Conservation (phyloP, 768 basidiomycete genomes). For the Rhizopogon vesiculosus region DNA sequence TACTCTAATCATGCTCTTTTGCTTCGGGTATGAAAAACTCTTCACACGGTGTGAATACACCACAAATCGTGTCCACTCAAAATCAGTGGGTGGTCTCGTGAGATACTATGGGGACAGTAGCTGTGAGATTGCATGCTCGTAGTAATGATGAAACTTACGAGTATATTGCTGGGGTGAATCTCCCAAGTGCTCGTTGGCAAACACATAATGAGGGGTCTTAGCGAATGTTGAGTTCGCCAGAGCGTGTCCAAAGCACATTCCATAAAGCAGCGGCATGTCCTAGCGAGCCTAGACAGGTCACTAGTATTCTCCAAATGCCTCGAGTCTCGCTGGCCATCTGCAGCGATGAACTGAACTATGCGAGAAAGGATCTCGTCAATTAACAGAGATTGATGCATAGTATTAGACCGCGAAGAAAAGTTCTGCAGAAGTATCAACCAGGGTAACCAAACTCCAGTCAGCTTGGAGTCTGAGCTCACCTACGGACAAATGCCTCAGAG, state of each 20-base stretch:
- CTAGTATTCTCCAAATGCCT: slow-evolving; percentile 14
- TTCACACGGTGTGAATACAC: slow-evolving; percentile 21
- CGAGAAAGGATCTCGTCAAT: slow-evolving; percentile 20
- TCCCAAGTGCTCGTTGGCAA: slow-evolving; percentile 22
- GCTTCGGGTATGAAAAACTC: slow-evolving; percentile 19
- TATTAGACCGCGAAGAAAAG: neutral
- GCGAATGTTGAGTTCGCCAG: slow-evolving; percentile 25
- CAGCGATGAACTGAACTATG: slow-evolving; percentile 20
- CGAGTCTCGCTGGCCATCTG: slow-evolving; percentile 13
- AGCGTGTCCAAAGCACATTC: slow-evolving; percentile 27
- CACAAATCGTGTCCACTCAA: slow-evolving; percentile 18
- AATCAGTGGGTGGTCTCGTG: slow-evolving; percentile 11
- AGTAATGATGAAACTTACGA: slow-evolving; percentile 14
- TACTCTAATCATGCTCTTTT: slow-evolving; percentile 15
- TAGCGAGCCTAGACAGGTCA: slow-evolving; percentile 23
- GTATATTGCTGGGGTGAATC: slow-evolving; percentile 9
- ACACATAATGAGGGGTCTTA: slow-evolving; percentile 25
- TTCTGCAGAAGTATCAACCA: neutral
- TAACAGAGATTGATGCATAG: slow-evolving; percentile 26
- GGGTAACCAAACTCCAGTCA: neutral
- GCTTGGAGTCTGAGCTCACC: neutral
- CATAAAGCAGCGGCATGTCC: slow-evolving; percentile 22
- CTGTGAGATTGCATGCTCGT: neutral
- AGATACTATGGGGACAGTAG: slow-evolving; percentile 10
- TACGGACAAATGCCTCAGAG: neutral